A percentile compares a stretch with the other conserved stretches of the same genome.
Conservation (phyloP, 2,329 filamentous ascomycete genomes). For the Microdochium nivale region DNA sequence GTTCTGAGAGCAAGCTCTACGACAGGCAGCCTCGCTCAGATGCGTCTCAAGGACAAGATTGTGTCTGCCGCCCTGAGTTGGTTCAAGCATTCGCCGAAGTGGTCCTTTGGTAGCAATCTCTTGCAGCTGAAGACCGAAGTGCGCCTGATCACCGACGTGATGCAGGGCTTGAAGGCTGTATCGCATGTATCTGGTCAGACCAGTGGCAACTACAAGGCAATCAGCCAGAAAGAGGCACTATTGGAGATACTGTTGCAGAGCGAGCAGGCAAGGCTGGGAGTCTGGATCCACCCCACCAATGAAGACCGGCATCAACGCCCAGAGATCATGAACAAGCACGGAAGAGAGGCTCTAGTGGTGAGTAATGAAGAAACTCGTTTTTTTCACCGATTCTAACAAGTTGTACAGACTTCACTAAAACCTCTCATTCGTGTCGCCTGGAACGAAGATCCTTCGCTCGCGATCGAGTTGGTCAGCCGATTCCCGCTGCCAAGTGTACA, state of each 20-base stretch:
- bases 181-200: slow-evolving; percentile 47
- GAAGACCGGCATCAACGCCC: slow-evolving; percentile 36
- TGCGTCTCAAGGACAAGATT: slow-evolving; percentile 82
- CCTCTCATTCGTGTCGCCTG: slow-evolving; percentile 75
- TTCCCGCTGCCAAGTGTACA: slow-evolving; percentile 69
- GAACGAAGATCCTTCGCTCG: slow-evolving; percentile 75
- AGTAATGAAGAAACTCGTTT: slow-evolving; percentile 6
- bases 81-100: slow-evolving; percentile 77
- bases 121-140: slow-evolving; percentile 91
- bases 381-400: slow-evolving; percentile 7
- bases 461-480: slow-evolving; percentile 73
- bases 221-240: slow-evolving; percentile 77
- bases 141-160: slow-evolving; percentile 69
- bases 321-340: slow-evolving; percentile 27
- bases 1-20: slow-evolving; percentile 67
- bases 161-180: slow-evolving; percentile 55
- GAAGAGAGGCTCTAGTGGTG: slow-evolving; percentile 32
- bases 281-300: slow-evolving; percentile 82
- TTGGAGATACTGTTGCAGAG: slow-evolving; percentile 72
- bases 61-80: slow-evolving; percentile 79
- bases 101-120: slow-evolving; percentile 93
- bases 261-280: slow-evolving; percentile 72
- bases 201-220: slow-evolving; percentile 49
- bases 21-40: slow-evolving; percentile 55
- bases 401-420: slow-evolving; percentile 43